These are phyloP conservation scores for Syncephalis plumigaleata DNA, from an alignment of 371 early-diverging fungal species.

Conservation along the genomic window DNA sequence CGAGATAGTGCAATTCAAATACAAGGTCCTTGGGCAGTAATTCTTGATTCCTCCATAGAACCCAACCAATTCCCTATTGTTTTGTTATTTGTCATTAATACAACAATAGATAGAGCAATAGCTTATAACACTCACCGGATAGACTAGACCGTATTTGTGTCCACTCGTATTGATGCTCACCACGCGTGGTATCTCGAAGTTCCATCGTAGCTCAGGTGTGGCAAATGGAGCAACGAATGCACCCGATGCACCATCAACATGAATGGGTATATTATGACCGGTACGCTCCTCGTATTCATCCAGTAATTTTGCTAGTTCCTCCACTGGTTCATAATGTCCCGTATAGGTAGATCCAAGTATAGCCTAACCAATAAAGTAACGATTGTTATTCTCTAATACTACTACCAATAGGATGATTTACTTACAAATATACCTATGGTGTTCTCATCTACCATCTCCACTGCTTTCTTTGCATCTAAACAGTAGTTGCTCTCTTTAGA, in stretches of 20 bases:
- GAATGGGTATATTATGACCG: constrained; percentile 35
- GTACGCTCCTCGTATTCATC: constrained; percentile 27
- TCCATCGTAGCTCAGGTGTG: constrained; percentile 32
- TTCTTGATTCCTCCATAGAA: constrained; percentile 36
- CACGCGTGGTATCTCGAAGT: constrained; percentile 36
- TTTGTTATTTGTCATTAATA: background rate
- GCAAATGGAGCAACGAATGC: constrained; percentile 46
- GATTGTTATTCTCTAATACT: constrained; percentile 7
- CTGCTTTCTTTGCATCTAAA: constrained; percentile 28
- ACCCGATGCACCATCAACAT: constrained; percentile 43
- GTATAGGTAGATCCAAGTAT: constrained; percentile 66
- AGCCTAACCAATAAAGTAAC: constrained; percentile 13
- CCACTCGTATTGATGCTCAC: constrained; percentile 35
- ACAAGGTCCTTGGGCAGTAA: constrained; percentile 42
- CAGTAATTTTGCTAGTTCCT: constrained; percentile 33
- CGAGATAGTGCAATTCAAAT: constrained; percentile 49
- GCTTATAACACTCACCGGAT: constrained; percentile 9
- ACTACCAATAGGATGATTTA: constrained; percentile 14
- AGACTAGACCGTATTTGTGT: constrained; percentile 46
- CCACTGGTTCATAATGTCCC: constrained; percentile 61
- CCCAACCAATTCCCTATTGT: constrained; percentile 35
- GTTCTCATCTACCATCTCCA: constrained; percentile 34
- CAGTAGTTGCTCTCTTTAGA: constrained; percentile 25
- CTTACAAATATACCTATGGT: constrained; percentile 36
- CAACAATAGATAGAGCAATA: background rate